Conservation (phyloP, 805 yeast species). For the Priceomyces fermenticarens region DNA sequence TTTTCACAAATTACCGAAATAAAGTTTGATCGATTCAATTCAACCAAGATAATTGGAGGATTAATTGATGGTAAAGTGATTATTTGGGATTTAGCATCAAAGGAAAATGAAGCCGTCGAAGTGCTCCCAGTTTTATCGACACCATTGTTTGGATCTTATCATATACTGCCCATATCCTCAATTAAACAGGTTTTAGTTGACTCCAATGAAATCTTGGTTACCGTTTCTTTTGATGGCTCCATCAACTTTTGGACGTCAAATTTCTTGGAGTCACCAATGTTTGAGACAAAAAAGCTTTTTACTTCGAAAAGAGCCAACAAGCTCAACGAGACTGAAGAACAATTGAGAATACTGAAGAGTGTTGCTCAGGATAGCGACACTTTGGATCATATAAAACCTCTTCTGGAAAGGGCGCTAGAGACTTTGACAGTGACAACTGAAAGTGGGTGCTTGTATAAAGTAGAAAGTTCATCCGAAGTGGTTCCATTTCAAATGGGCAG, state of each 20-base stretch:
- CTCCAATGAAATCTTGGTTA: slow-evolving; percentile 17
- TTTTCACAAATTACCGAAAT: slow-evolving; percentile 37
- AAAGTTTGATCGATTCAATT: slow-evolving; percentile 36
- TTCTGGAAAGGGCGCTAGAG: slow-evolving; percentile 16
- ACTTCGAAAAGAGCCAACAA: slow-evolving; percentile 3
- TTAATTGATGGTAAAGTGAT: slow-evolving; percentile 48
- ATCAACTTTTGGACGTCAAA: slow-evolving; percentile 34
- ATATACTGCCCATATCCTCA: slow-evolving; percentile 19
- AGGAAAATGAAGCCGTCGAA: slow-evolving; percentile 9
- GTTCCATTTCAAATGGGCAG: slow-evolving; percentile 7
- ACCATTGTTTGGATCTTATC: slow-evolving; percentile 20
- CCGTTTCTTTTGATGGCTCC: slow-evolving; percentile 23
- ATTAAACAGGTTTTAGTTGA: slow-evolving; percentile 19
- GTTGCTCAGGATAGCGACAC: not conserved
- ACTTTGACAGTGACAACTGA: slow-evolving; percentile 17
- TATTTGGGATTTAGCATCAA: slow-evolving; percentile 44
- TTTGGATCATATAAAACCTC: not conserved
- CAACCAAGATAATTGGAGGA: slow-evolving; percentile 46
- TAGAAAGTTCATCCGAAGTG: slow-evolving; percentile 14
- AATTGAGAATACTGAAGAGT: slow-evolving; percentile 2
- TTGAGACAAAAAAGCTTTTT: slow-evolving; percentile 12
- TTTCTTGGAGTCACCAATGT: slow-evolving; percentile 27
- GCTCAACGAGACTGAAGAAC: slow-evolving; percentile 2
- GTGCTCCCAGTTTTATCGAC: slow-evolving; percentile 20
- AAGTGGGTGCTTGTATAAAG: slow-evolving; percentile 15